A percentile compares a stretch with the other conserved stretches of the same genome.
Evolutionary conservation across 768 basidiomycete genomes (phyloP).

Genomic region (Trametes coccinea): DNA sequence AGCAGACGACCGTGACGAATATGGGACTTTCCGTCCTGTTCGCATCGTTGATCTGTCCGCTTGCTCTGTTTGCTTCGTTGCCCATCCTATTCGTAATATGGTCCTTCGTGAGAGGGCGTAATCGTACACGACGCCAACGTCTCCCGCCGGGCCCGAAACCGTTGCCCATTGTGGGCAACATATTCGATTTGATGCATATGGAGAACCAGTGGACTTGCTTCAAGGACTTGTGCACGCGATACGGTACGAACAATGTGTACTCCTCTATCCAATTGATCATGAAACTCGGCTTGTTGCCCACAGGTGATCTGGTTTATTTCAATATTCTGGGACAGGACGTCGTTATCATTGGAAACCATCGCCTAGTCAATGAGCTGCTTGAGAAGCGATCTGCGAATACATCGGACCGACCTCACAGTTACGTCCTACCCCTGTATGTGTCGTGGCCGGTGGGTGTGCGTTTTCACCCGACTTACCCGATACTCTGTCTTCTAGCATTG

Average conservation of each 20-base stretch:
- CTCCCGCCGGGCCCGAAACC: slow-evolving; percentile 29
- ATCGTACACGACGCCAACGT: background rate
- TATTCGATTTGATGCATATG: slow-evolving; percentile 19
- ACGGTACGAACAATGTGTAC: background rate
- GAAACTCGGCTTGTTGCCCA: background rate
- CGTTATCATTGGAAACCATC: slow-evolving; percentile 2
- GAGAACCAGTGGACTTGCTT: slow-evolving; percentile 1
- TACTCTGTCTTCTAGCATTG: background rate
- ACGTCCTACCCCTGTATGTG: slow-evolving; percentile 18
- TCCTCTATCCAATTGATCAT: background rate
- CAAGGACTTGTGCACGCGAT: background rate
- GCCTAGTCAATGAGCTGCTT: slow-evolving; percentile 8
- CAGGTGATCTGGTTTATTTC: background rate
- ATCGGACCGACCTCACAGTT: slow-evolving; percentile 17
- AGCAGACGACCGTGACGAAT: too few species aligned
- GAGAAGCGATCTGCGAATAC: slow-evolving; percentile 23
- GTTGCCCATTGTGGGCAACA: slow-evolving; percentile 26
- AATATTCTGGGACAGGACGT: slow-evolving; percentile 2
- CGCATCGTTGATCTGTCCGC: too few species aligned
- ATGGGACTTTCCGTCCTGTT: too few species aligned
- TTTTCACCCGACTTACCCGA: background rate
- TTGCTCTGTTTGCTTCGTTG: too few species aligned
- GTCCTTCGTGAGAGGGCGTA: background rate
- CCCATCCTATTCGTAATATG: too few species aligned
- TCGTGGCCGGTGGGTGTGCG: background rate